A percentile compares a stretch with the other conserved stretches of the same genome.
Conservation (phyloP, 1,284 basidiomycete genomes). For the Puccinia hordei region DNA sequence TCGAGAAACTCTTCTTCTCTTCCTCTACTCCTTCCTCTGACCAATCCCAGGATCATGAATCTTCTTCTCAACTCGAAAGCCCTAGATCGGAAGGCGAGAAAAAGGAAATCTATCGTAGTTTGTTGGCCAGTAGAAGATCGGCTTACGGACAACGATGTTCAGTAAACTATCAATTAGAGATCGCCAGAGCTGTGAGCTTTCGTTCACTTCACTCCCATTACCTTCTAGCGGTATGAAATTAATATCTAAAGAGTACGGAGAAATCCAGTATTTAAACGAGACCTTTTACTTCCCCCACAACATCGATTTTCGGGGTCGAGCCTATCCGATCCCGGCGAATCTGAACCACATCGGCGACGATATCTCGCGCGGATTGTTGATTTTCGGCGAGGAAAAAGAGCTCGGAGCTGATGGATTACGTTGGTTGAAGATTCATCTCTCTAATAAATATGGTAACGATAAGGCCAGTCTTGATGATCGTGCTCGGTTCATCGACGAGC, state of each 20-base stretch:
- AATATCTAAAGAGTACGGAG: background rate
- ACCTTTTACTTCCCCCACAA: conserved; percentile 94
- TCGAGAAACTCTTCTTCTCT: conserved; percentile 63
- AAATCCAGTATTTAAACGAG: conserved; percentile 73
- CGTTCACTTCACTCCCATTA: background rate
- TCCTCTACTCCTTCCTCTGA: conserved; percentile 70
- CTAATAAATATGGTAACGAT: conserved; percentile 91
- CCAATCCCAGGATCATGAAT: conserved; percentile 58
- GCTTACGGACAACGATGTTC: conserved; percentile 89
- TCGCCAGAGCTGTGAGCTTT: conserved; percentile 77
- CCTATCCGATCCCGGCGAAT: conserved; percentile 95
- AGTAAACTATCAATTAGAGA: conserved; percentile 96
- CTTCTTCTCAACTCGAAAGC: conserved; percentile 62
- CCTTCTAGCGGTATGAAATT: background rate
- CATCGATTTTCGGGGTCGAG: conserved; percentile 94
- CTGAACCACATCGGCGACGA: conserved; percentile 96
- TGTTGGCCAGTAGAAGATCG: conserved; percentile 68
- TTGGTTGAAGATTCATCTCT: conserved; percentile 89
- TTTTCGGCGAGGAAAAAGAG: conserved; percentile 78
- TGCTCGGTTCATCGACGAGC: conserved; percentile 73
- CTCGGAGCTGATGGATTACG: conserved; percentile 76
- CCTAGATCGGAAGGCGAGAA: conserved; percentile 37
- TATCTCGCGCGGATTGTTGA: conserved; percentile 82
- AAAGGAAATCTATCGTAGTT: conserved; percentile 46
- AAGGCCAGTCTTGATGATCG: conserved; percentile 93